Percentiles rank a stretch among this genome's conserved stretches.
phyloP scores from a whole-genome alignment of 345 rosid species.

The Aurinia saxatilis region DNA sequence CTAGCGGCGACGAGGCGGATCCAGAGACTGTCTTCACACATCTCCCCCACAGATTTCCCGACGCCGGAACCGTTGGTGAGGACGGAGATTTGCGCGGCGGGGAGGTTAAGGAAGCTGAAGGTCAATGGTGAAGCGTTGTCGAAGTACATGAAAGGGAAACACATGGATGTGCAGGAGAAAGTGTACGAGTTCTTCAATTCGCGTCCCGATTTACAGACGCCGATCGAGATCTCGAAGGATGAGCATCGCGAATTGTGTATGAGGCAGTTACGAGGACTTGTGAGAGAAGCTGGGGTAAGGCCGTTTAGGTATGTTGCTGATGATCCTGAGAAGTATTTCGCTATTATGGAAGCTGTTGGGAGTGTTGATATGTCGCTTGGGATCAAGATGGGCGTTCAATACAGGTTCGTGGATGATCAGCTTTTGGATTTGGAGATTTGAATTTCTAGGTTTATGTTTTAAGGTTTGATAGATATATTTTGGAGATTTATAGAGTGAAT shows the following conservation, averaged over 20 bases:
- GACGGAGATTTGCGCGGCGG: constrained; percentile 36
- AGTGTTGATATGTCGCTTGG: constrained; percentile 87
- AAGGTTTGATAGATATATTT: too few species aligned
- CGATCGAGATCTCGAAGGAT: constrained; percentile 73
- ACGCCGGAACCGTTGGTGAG: constrained; percentile 22
- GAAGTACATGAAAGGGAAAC: constrained; percentile 60
- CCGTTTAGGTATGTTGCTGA: constrained; percentile 63
- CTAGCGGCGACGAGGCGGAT: constrained; percentile 43
- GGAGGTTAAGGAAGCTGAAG: constrained; percentile 44
- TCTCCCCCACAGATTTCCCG: constrained; percentile 25
- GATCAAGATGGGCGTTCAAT: constrained; percentile 92
- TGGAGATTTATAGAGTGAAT: background rate
- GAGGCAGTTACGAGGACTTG: constrained; percentile 70
- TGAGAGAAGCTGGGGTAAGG: constrained; percentile 67
- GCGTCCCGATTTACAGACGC: constrained; percentile 81
- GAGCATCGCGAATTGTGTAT: constrained; percentile 84
- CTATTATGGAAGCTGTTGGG: constrained; percentile 79
- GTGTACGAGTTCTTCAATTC: constrained; percentile 54
- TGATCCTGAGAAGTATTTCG: constrained; percentile 80
- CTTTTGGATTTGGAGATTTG: background rate
- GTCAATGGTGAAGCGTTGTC: constrained; percentile 42
- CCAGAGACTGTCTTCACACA: constrained; percentile 47
- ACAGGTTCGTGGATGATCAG: constrained; percentile 56
- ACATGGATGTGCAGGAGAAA: constrained; percentile 72
- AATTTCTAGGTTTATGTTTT: background rate